Percentiles rank a stretch among this genome's conserved stretches.
phyloP scores from a whole-genome alignment of 768 basidiomycete genomes.

The Agrocybe chaxingu region DNA sequence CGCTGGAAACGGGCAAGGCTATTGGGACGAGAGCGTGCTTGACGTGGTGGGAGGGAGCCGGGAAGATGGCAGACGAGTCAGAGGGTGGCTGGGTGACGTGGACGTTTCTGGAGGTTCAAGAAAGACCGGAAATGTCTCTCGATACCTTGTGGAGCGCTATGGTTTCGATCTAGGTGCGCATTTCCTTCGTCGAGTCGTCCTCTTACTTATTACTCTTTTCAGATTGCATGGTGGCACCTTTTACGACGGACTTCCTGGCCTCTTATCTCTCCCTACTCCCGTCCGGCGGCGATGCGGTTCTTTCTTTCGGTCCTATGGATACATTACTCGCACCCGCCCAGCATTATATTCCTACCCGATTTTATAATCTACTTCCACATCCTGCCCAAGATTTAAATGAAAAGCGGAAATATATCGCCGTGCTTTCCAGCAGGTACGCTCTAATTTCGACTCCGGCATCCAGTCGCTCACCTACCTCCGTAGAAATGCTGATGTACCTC shows the following conservation, averaged over 20 bases:
- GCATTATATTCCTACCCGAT: slow-evolving; percentile 69
- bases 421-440: slow-evolving; percentile 64
- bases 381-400: slow-evolving; percentile 77
- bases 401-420: slow-evolving; percentile 70
- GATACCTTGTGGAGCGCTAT: slow-evolving; percentile 77
- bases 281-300: slow-evolving; percentile 66
- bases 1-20: slow-evolving; percentile 31
- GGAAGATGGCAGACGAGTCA: slow-evolving; percentile 70
- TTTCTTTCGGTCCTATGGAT: slow-evolving; percentile 83
- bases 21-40: slow-evolving; percentile 79
- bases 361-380: slow-evolving; percentile 76
- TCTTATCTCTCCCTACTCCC: slow-evolving; percentile 77
- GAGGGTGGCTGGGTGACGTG: slow-evolving; percentile 83
- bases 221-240: slow-evolving; percentile 74
- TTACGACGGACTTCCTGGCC: slow-evolving; percentile 75
- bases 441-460: not conserved
- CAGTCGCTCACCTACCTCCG: slow-evolving; percentile 3
- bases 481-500: slow-evolving; percentile 83
- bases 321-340: slow-evolving; percentile 70
- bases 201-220: not conserved
- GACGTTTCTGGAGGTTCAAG: slow-evolving; percentile 63
- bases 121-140: slow-evolving; percentile 61
- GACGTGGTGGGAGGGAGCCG: slow-evolving; percentile 75
- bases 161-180: slow-evolving; percentile 71
- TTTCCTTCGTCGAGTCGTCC: slow-evolving; percentile 3